phyloP scores from a whole-genome alignment of 805 yeast species.

The Metschnikowia drakensbergensis region DNA sequence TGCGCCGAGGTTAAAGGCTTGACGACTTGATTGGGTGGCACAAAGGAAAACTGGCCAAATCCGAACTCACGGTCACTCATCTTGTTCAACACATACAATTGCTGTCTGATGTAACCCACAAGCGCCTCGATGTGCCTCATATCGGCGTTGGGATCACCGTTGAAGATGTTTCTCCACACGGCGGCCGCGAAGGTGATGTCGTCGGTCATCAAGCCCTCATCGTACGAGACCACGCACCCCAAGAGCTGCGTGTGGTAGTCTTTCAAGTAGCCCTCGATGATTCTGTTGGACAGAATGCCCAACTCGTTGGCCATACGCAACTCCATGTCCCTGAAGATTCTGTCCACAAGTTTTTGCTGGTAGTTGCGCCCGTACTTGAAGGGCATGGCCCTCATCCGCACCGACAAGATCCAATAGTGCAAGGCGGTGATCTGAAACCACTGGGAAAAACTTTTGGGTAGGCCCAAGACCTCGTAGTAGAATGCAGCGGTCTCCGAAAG shows the following conservation, averaged over 20 bases:
- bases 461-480: conserved; percentile 76
- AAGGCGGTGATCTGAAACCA: conserved; percentile 92
- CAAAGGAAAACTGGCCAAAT: conserved; percentile 80
- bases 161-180: conserved; percentile 86
- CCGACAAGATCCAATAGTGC: conserved; percentile 91
- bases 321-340: conserved; percentile 88
- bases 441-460: conserved; percentile 88
- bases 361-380: conserved; percentile 82
- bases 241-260: conserved; percentile 87
- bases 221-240: conserved; percentile 87
- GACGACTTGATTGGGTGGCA: conserved; percentile 76
- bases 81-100: conserved; percentile 79
- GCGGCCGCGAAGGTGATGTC: conserved; percentile 78
- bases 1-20: conserved; percentile 66
- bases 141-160: conserved; percentile 78
- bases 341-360: conserved; percentile 87
- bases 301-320: conserved; percentile 79
- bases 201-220: conserved; percentile 81
- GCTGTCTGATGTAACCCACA: conserved; percentile 87
- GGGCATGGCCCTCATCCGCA: conserved; percentile 96
- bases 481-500: conserved; percentile 71
- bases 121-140: conserved; percentile 80
- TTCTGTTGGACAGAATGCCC: conserved; percentile 75
- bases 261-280: conserved; percentile 80
- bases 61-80: conserved; percentile 92